phyloP scores from a whole-genome alignment of 2,329 filamentous ascomycete species.

The Diaporthe sp. region DNA sequence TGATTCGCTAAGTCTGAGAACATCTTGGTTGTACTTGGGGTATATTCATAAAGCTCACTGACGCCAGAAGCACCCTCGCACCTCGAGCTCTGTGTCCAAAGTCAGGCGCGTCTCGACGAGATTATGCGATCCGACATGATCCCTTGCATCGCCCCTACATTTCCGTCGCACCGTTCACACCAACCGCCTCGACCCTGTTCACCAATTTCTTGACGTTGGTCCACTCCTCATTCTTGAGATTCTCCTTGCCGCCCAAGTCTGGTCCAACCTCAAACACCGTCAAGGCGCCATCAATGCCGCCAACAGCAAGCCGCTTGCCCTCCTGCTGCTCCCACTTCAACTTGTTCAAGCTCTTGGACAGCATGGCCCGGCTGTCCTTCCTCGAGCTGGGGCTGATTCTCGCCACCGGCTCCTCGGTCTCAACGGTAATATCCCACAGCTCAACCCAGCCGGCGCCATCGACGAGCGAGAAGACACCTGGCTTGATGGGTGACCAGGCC shows the following conservation, averaged over 20 bases:
- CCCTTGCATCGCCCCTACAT: slow-evolving; percentile 45
- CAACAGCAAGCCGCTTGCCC: slow-evolving; percentile 87
- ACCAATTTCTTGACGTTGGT: slow-evolving; percentile 91
- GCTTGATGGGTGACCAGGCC: slow-evolving; percentile 93
- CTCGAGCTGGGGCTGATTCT: slow-evolving; percentile 79
- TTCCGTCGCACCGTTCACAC: slow-evolving; percentile 61
- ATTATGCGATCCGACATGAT: slow-evolving; percentile 16
- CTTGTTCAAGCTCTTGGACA: slow-evolving; percentile 92
- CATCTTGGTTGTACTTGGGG: slow-evolving; percentile 31
- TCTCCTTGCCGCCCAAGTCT: slow-evolving; percentile 86
- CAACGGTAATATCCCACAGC: slow-evolving; percentile 93
- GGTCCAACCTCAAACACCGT: slow-evolving; percentile 93
- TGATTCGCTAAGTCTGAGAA: background rate
- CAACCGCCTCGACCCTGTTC: slow-evolving; percentile 76
- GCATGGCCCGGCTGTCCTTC: slow-evolving; percentile 74
- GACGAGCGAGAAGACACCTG: slow-evolving; percentile 93
- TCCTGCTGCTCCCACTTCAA: slow-evolving; percentile 93
- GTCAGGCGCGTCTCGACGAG: slow-evolving; percentile 5
- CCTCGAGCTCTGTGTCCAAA: slow-evolving; percentile 29
- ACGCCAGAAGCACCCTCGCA: slow-evolving; percentile 26
- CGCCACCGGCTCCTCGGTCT: slow-evolving; percentile 91
- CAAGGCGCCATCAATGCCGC: slow-evolving; percentile 90
- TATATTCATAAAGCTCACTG: slow-evolving; percentile 38
- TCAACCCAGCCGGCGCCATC: slow-evolving; percentile 94
- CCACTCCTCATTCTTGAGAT: slow-evolving; percentile 90